These are phyloP conservation scores for Coffea eugenioides DNA, from an alignment of 257 asterid species.

Conservation along the genomic window DNA sequence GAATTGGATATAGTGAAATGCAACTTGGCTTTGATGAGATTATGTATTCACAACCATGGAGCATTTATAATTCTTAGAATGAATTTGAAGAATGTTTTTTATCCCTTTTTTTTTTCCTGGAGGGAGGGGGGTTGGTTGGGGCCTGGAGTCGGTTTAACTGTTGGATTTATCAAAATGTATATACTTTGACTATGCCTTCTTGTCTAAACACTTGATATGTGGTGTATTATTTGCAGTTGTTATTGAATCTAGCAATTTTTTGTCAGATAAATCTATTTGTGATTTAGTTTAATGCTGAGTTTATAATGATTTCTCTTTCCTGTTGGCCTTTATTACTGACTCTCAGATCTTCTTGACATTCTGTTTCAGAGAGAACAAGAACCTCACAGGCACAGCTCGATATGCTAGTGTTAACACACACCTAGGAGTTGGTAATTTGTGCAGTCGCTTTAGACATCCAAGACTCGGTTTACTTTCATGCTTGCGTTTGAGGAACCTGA, in stretches of 20 bases:
- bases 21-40: not conserved
- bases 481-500: not conserved
- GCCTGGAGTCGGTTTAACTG: not conserved
- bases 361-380: constrained; percentile 85
- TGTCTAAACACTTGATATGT: not conserved
- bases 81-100: not conserved
- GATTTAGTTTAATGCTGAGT: constrained; percentile 2
- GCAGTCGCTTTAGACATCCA: not conserved
- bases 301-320: not conserved
- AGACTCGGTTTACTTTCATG: constrained; percentile 6
- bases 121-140: not conserved
- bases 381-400: constrained; percentile 94
- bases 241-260: not conserved
- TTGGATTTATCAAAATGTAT: not conserved
- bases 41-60: not conserved
- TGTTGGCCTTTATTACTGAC: not conserved
- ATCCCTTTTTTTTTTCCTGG: not conserved
- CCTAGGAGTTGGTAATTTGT: constrained; percentile 83
- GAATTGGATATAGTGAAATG: not conserved
- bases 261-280: not conserved
- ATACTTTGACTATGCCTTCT: not conserved
- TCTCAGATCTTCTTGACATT: not conserved
- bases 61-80: not conserved
- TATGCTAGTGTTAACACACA: constrained; percentile 96
- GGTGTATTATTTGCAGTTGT: not conserved